Percentiles rank a stretch among this genome's conserved stretches.
Evolutionary conservation across 306 rosid species (phyloP).

Genomic region (Crotalaria pallida): DNA sequence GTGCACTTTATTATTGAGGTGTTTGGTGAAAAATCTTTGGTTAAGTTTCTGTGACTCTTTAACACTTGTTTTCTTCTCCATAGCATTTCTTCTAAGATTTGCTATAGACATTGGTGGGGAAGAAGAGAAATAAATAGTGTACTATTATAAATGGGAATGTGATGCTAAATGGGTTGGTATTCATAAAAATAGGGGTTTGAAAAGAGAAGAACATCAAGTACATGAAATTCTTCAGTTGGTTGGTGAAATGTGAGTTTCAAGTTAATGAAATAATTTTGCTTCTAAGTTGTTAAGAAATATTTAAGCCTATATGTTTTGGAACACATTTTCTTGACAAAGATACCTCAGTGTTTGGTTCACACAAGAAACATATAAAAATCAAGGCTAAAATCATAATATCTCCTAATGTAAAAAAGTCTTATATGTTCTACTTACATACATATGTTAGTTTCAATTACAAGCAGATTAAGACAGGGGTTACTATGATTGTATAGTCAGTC

Average conservation of each 20-base stretch:
- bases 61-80: slow-evolving; percentile 45
- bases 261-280: slow-evolving; percentile 33
- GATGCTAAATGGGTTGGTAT: slow-evolving; percentile 20
- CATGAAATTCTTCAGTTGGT: slow-evolving; percentile 32
- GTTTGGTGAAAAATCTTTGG: slow-evolving; percentile 49
- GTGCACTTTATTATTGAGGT: slow-evolving; percentile 67
- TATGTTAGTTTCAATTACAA: background rate
- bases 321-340: slow-evolving; percentile 13
- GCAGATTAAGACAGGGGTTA: slow-evolving; percentile 16
- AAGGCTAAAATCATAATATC: background rate
- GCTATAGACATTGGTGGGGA: slow-evolving; percentile 39
- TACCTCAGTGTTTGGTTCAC: background rate
- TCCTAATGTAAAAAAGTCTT: background rate
- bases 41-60: slow-evolving; percentile 44
- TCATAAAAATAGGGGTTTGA: slow-evolving; percentile 1
- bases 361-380: background rate
- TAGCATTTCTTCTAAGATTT: slow-evolving; percentile 42
- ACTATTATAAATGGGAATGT: slow-evolving; percentile 12
- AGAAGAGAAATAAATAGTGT: slow-evolving; percentile 3
- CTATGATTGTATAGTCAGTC: slow-evolving; percentile 13
- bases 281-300: slow-evolving; percentile 58
- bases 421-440: too few relatives aligned
- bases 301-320: background rate
- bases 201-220: slow-evolving; percentile 4
- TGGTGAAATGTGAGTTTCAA: slow-evolving; percentile 79